Base-by-base conservation (phyloP, 2,329 filamentous ascomycete species). In the Tolypocladium tropicale region DNA sequence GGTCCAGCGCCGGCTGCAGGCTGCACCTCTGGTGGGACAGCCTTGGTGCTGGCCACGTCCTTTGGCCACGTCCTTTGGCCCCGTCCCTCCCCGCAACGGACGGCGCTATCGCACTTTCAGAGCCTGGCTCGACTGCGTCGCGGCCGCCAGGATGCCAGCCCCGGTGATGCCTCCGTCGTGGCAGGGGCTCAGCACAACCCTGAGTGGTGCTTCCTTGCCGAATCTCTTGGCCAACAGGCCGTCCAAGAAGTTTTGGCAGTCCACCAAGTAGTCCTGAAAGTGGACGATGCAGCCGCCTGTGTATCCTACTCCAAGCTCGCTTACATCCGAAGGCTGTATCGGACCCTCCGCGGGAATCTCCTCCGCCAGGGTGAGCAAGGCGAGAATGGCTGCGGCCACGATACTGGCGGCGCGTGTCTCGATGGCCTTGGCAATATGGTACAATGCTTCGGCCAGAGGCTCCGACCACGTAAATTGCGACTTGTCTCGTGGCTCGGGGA, bases 231-330 rank as follows among this genome's bases (percentile, higher is more conserved):
- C 55, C 54, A 83, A 62, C 12, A 83, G 72, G 25, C 70, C 66
- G 63, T 90, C 83, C 53, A 92, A 76, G 65, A 88, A 88, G 16
- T 71, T 64, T 68, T 91, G 87, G 60, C 86, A 90, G 63, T 87
- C 85, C 49, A 75, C 71, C 46, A 89, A 75, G 69, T 89, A 91
- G 62, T 88, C 80, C 52, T 89, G 88, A 64, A 90, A 90, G 64
- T 89, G 83, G n/a, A 84, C 81, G 57, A 92, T 92, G 64, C 88
- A 90, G 7, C 88, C 86, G 34, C 89, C 89, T 0, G 89, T 90
- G 66, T 90, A 92, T 1, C 88, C 89, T 25, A 92, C 86, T 1
- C 89, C 84, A 33, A 93, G 69, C 62, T 89, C 85, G 58, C 73
- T 62, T 57, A 67, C 59, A 41, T 56, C 58, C n/a, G 53, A 23